phyloP scores from a whole-genome alignment of 1,284 basidiomycete species.

The Tylopilus orsonianus region DNA sequence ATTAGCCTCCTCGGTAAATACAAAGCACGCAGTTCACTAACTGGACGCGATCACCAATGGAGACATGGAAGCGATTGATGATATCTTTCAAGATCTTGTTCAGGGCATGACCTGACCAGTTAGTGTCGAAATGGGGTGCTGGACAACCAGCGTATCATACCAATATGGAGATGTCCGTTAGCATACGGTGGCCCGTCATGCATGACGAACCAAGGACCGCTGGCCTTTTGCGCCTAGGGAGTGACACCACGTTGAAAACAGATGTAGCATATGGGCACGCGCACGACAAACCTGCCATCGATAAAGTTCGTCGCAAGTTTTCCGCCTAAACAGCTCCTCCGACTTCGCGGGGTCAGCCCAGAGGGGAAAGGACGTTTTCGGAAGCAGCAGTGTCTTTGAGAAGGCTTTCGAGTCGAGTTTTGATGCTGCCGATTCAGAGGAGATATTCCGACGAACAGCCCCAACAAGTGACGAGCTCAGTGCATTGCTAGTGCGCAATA shows the following conservation, averaged over 20 bases:
- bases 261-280: not conserved
- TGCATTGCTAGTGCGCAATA: constrained; percentile 20
- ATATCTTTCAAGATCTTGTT: constrained; percentile 99
- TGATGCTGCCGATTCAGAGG: constrained; percentile 4
- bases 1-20: constrained; percentile 7
- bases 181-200: constrained; percentile 99
- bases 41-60: constrained; percentile 81
- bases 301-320: constrained; percentile 81
- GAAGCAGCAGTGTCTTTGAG: constrained; percentile 78
- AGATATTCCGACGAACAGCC: constrained; percentile 17
- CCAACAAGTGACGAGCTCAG: constrained; percentile 9
- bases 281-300: constrained; percentile 73
- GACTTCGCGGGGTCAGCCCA: constrained; percentile 69
- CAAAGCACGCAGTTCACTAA: constrained; percentile 39
- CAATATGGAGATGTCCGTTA: constrained; percentile 95
- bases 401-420: constrained; percentile 35
- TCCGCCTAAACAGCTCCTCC: constrained; percentile 58
- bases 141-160: constrained; percentile 42
- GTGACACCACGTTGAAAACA: constrained; percentile 4
- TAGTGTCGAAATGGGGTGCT: constrained; percentile 1
- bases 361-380: constrained; percentile 81
- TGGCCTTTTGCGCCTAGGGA: constrained; percentile 60
- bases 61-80: constrained; percentile 87
- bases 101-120: constrained; percentile 80
- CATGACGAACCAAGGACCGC: constrained; percentile 75